phyloP scores from a whole-genome alignment of 306 rosid species.

The Rubus idaeus region DNA sequence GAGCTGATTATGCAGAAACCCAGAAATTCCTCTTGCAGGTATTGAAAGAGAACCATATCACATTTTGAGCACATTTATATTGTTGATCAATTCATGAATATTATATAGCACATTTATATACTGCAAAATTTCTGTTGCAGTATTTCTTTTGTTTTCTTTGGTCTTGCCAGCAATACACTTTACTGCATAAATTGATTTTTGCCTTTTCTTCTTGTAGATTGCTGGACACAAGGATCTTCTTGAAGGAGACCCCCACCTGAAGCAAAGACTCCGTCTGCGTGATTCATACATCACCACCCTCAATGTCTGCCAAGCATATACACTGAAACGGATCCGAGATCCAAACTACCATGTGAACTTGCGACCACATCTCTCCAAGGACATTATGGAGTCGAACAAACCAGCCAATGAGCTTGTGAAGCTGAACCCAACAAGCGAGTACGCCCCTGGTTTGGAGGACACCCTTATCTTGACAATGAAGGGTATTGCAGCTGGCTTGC shows the following conservation, averaged over 20 bases:
- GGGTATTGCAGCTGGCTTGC: constrained; percentile 99
- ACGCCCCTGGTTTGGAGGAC: constrained; percentile 97
- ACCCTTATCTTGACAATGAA: constrained; percentile 97
- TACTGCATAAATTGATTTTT: neutral
- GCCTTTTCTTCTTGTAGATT: constrained; percentile 49
- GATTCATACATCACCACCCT: constrained; percentile 90
- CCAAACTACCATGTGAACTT: constrained; percentile 49
- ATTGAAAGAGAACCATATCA: neutral
- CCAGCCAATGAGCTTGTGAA: constrained; percentile 75
- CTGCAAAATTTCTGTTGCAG: neutral
- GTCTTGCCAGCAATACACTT: neutral
- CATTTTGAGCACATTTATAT: neutral
- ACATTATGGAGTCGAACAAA: constrained; percentile 51
- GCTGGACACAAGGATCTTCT: constrained; percentile 96
- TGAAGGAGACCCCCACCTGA: constrained; percentile 88
- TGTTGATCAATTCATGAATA: neutral
- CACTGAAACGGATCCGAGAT: constrained; percentile 84
- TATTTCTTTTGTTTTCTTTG: neutral
- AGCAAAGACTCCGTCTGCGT: constrained; percentile 89
- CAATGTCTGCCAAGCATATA: constrained; percentile 95
- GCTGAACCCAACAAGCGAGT: constrained; percentile 91
- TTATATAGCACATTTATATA: neutral
- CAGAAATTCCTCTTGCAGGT: constrained; percentile 78
- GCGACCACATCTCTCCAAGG: constrained; percentile 72
- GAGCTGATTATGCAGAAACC: constrained; percentile 75